Conservation (phyloP, 2,329 filamentous ascomycete species). For the Lasiodiplodia theobromae region DNA sequence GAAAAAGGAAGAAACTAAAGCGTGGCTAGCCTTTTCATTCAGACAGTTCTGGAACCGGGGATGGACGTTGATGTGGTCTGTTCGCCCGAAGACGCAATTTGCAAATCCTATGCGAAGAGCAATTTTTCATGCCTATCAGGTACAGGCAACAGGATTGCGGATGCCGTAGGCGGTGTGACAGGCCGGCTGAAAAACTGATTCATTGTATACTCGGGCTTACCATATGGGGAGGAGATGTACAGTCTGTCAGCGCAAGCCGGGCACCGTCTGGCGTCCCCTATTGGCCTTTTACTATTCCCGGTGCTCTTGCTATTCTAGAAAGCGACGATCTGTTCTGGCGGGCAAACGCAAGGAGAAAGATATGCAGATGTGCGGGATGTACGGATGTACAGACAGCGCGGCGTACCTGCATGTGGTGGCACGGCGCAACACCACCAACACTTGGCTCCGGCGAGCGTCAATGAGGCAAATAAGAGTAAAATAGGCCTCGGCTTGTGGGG, state of each 20-base stretch:
- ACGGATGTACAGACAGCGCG: not conserved
- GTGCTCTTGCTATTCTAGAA: not conserved
- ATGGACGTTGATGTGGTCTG: conserved; percentile 2
- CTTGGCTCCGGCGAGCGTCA: not conserved
- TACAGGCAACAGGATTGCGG: not conserved
- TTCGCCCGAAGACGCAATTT: conserved; percentile 13
- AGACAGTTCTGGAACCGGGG: not conserved
- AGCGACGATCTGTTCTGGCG: conserved; percentile 7
- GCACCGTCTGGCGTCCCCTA: not conserved
- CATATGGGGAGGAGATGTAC: not conserved
- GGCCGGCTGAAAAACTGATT: not conserved
- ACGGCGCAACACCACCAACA: conserved; percentile 7
- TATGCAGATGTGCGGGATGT: conserved; percentile 19
- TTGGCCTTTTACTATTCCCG: not conserved
- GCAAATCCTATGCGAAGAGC: conserved; percentile 7
- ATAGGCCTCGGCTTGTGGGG: conserved; percentile 13
- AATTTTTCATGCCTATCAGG: conserved; percentile 2
- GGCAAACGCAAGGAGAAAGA: conserved; percentile 12
- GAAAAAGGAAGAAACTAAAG: not conserved
- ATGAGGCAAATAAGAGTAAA: not conserved
- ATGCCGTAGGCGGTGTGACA: conserved; percentile 13
- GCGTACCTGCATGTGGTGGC: conserved; percentile 19
- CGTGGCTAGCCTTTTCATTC: not conserved
- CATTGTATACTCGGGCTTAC: not conserved
- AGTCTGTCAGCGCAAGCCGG: not conserved